Conservation (phyloP, 2,329 filamentous ascomycete genomes). For the Fusarium miscanthi region DNA sequence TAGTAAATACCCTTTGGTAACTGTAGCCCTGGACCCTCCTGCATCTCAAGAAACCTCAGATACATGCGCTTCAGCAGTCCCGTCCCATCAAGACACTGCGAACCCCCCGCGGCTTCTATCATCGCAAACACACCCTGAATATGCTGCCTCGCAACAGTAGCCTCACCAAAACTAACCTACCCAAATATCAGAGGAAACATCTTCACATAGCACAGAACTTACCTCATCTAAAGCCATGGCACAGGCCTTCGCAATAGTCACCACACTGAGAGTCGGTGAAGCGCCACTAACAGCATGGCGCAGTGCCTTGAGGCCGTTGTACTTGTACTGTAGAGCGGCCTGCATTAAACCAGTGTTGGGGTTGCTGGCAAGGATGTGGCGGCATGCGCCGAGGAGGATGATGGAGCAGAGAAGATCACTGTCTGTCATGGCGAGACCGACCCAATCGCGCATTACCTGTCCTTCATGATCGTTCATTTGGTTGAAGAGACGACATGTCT, state of each 20-base stretch:
- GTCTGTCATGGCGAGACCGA: conserved; percentile 12
- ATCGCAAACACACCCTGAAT: neutral
- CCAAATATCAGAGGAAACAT: neutral
- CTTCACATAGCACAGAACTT: neutral
- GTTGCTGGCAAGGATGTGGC: neutral
- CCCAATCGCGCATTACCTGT: conserved; percentile 9
- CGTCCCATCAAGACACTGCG: neutral
- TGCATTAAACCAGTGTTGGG: neutral
- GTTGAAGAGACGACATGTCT: neutral
- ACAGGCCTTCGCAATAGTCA: neutral
- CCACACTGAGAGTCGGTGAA: fast-evolving
- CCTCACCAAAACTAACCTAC: neutral
- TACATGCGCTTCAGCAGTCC: neutral
- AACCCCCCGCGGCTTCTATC: neutral
- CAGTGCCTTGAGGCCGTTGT: neutral
- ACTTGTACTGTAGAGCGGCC: conserved; percentile 14
- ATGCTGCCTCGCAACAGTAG: neutral
- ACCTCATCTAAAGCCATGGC: conserved; percentile 20
- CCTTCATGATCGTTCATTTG: neutral
- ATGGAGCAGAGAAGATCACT: conserved; percentile 8
- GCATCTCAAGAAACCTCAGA: neutral
- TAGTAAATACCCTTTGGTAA: neutral
- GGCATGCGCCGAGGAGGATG: conserved; percentile 9
- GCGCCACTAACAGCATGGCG: neutral
- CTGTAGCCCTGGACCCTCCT: neutral